A percentile compares a stretch with the other conserved stretches of the same genome.
Conservation (phyloP, 805 yeast species). For the Ogataea ganodermae region DNA sequence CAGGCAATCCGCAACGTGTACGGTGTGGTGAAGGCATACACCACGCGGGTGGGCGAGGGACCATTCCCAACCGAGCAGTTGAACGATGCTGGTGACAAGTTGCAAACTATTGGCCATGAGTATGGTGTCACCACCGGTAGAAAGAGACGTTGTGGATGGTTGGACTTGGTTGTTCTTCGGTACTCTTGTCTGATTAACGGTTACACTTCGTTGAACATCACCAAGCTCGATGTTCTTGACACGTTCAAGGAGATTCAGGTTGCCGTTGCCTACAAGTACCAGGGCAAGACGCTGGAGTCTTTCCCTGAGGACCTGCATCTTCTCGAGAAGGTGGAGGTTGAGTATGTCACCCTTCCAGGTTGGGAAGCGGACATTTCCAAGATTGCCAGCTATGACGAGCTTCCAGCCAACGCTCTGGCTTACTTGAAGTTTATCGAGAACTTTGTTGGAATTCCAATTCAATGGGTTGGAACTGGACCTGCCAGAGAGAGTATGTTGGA, state of each 20-base stretch:
- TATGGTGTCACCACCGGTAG: slow-evolving; percentile 98
- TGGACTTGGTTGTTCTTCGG: slow-evolving; percentile 90
- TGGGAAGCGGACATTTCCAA: slow-evolving; percentile 86
- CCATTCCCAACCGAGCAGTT: slow-evolving; percentile 99
- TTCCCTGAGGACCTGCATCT: slow-evolving; percentile 92
- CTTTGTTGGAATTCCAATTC: slow-evolving; percentile 77
- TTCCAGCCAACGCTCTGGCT: slow-evolving; percentile 85
- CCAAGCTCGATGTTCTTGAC: slow-evolving; percentile 94
- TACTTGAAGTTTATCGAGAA: slow-evolving; percentile 87
- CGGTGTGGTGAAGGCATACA: slow-evolving; percentile 98
- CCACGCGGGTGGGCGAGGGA: slow-evolving; percentile 98
- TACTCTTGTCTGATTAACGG: slow-evolving; percentile 93
- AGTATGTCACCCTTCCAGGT: slow-evolving; percentile 89
- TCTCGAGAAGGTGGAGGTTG: slow-evolving; percentile 89
- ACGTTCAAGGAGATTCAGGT: slow-evolving; percentile 84
- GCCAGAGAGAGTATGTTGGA: slow-evolving; percentile 91
- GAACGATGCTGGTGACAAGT: slow-evolving; percentile 79
- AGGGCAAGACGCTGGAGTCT: slow-evolving; percentile 71
- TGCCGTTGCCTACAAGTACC: slow-evolving; percentile 77
- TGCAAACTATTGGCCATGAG: slow-evolving; percentile 93
- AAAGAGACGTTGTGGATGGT: slow-evolving; percentile 99
- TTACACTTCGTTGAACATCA: slow-evolving; percentile 90
- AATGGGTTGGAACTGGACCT: slow-evolving; percentile 99
- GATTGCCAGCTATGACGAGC: slow-evolving; percentile 66
- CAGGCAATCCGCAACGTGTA: slow-evolving; percentile 72